These are phyloP conservation scores for Coemansia reversa DNA, from an alignment of 192 early-diverging fungal genomes.

Conservation along the genomic window DNA sequence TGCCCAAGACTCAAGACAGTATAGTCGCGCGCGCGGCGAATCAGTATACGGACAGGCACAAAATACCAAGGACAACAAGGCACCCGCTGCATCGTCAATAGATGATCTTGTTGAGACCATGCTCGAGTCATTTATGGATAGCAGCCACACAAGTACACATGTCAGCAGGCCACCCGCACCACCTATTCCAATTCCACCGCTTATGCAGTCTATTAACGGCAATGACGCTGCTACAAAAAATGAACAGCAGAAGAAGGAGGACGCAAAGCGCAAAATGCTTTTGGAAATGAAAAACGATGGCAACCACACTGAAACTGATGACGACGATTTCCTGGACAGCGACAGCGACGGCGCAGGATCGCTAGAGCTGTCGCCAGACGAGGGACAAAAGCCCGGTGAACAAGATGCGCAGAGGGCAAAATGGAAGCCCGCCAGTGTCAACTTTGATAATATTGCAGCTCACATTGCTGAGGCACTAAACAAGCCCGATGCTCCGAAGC, in stretches of 20 bases:
- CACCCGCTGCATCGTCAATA: slow-evolving; percentile 18
- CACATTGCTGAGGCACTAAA: slow-evolving; percentile 36
- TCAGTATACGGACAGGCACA: slow-evolving; percentile 23
- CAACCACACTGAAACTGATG: slow-evolving; percentile 1
- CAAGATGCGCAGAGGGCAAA: background rate
- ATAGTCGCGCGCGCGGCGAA: too few relatives aligned
- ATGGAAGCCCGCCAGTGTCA: slow-evolving; percentile 34
- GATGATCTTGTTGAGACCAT: slow-evolving; percentile 31
- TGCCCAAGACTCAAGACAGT: too few relatives aligned
- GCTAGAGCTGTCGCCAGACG: background rate
- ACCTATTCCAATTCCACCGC: slow-evolving; percentile 2
- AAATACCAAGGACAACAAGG: background rate
- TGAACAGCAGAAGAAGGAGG: slow-evolving; percentile 20
- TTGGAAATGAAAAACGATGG: background rate
- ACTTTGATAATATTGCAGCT: slow-evolving; percentile 37
- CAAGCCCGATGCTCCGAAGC: slow-evolving; percentile 13
- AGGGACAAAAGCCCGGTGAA: background rate
- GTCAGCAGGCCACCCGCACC: background rate
- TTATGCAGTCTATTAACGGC: background rate
- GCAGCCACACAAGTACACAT: slow-evolving; percentile 1
- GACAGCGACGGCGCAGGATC: slow-evolving; percentile 34
- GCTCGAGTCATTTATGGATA: slow-evolving; percentile 23
- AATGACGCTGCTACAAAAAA: background rate
- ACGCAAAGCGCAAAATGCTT: slow-evolving; percentile 27
- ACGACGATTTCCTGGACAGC: slow-evolving; percentile 36